A percentile compares a stretch with the other conserved stretches of the same genome.
Evolutionary conservation across 2,329 filamentous ascomycete species (phyloP).

Genomic region (Neospermospora avenae): DNA sequence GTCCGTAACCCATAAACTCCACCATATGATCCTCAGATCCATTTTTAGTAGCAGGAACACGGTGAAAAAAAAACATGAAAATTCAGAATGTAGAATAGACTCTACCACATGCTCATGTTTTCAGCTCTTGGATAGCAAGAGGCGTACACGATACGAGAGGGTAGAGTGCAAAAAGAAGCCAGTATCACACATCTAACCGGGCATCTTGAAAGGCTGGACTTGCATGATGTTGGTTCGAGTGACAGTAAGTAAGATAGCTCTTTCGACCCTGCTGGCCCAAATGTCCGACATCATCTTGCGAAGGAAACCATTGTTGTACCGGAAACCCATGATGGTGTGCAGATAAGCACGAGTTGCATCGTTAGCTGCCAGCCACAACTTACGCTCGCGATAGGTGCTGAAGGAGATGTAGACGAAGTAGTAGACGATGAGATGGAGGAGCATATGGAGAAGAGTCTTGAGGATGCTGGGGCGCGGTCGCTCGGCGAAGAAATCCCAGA

Average conservation of each 20-base stretch:
- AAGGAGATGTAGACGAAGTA: slow-evolving; percentile 6
- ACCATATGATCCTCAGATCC: neutral
- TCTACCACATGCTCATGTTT: too few relatives aligned
- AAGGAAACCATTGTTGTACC: neutral
- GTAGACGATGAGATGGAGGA: slow-evolving; percentile 13
- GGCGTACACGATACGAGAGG: too few relatives aligned
- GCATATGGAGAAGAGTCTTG: neutral
- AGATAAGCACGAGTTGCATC: slow-evolving; percentile 7
- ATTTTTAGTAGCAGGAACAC: too few relatives aligned
- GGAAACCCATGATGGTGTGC: neutral
- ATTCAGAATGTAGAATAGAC: too few relatives aligned
- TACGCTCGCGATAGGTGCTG: slow-evolving; percentile 8
- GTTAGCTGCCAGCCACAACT: slow-evolving; percentile 16
- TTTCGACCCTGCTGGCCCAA: neutral
- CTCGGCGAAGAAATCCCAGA: neutral
- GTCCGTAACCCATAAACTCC: neutral
- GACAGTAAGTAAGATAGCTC: neutral
- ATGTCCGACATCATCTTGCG: neutral
- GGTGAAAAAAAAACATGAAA: too few relatives aligned
- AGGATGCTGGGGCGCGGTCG: neutral
- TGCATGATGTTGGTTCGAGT: neutral
- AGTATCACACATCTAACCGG: slow-evolving; percentile 4
- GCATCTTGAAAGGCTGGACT: slow-evolving; percentile 5
- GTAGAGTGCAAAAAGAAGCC: neutral
- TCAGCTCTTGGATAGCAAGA: too few relatives aligned